Evolutionary conservation across 1,284 basidiomycete species (phyloP).

Genomic region (Testicularia cyperi): DNA sequence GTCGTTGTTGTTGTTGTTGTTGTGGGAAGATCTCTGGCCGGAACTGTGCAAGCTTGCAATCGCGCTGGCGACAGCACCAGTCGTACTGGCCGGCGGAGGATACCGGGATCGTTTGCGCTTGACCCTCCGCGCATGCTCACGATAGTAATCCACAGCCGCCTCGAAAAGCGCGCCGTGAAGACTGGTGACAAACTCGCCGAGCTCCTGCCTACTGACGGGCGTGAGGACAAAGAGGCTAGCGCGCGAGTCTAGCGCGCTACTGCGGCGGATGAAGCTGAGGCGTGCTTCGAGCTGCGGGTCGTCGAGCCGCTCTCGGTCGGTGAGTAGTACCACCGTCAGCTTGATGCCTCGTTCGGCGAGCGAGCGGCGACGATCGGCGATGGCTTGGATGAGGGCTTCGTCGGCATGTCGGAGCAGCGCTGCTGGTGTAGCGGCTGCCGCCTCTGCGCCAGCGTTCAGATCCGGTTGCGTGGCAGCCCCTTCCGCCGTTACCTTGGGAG

Average conservation of each 20-base stretch:
- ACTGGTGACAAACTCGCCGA: slow-evolving; percentile 65
- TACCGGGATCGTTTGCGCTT: slow-evolving; percentile 78
- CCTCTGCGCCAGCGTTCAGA: no score
- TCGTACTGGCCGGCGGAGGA: slow-evolving; percentile 61
- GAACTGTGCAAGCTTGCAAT: no score
- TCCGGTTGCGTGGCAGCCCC: no score
- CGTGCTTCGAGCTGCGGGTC: slow-evolving; percentile 74
- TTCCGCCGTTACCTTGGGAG: no score
- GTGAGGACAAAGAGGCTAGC: slow-evolving; percentile 92
- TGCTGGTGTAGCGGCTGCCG: no score
- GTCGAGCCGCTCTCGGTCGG: slow-evolving; percentile 71
- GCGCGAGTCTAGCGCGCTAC: slow-evolving; percentile 83
- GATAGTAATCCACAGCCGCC: slow-evolving; percentile 86
- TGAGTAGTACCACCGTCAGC: slow-evolving; percentile 90
- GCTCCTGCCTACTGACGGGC: slow-evolving; percentile 75
- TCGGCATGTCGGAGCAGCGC: slow-evolving; percentile 65
- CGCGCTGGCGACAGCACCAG: slow-evolving; percentile 47
- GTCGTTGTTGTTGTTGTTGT: no score
- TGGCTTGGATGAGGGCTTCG: slow-evolving; percentile 67
- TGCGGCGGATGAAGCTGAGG: slow-evolving; percentile 79
- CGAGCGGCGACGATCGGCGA: slow-evolving; percentile 74
- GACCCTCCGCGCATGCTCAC: slow-evolving; percentile 84
- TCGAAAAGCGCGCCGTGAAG: slow-evolving; percentile 85
- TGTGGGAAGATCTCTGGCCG: no score
- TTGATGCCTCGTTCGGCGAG: slow-evolving; percentile 86